Conservation (phyloP, 75 land plant species). For the Cryptomeria japonica region DNA sequence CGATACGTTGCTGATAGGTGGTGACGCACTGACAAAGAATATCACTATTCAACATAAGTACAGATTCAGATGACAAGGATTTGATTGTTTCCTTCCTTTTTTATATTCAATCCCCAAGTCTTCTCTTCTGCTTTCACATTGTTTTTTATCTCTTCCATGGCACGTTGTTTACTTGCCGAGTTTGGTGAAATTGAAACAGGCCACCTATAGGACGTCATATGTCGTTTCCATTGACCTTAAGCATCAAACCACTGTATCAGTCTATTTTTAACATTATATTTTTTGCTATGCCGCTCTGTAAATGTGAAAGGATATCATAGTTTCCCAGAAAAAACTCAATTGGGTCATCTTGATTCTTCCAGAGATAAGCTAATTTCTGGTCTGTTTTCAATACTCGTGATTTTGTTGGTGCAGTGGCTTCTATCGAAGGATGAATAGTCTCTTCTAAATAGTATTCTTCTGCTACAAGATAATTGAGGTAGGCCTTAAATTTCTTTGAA, state of each 20-base stretch:
- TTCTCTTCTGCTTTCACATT: not conserved
- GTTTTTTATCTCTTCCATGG: not conserved
- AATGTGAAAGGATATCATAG: not conserved
- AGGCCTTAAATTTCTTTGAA: not conserved
- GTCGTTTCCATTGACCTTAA: conserved; percentile 1
- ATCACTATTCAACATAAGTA: not conserved
- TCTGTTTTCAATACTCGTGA: not conserved
- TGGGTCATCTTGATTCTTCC: not conserved
- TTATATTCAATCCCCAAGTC: not conserved
- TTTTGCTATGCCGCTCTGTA: not conserved
- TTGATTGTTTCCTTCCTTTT: not conserved
- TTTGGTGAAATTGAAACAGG: not conserved
- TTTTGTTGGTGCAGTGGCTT: not conserved
- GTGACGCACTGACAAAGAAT: not conserved
- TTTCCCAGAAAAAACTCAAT: not conserved
- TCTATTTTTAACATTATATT: not conserved
- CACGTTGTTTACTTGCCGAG: not conserved
- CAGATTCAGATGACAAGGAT: not conserved
- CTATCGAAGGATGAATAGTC: not conserved
- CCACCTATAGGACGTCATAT: not conserved
- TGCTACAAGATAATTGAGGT: not conserved
- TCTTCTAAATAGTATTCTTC: not conserved
- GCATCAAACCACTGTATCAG: not conserved
- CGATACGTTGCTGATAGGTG: not conserved
- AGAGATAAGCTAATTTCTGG: not conserved